phyloP scores from a whole-genome alignment of 495 filamentous ascomycete genomes.

The Podospora fimiseda region DNA sequence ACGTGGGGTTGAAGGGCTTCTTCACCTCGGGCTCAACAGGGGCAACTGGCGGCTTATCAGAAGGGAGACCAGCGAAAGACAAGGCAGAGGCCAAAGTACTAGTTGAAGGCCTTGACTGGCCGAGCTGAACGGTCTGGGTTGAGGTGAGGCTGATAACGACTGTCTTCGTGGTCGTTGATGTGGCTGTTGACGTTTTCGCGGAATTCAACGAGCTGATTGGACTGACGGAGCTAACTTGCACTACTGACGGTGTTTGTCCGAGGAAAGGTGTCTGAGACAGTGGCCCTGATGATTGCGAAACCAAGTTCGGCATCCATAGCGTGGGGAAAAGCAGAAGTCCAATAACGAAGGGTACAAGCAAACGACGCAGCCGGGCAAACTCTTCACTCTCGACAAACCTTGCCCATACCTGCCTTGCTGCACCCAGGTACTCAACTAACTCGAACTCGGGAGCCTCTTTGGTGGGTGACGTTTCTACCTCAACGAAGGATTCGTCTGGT shows the following conservation, averaged over 20 bases:
- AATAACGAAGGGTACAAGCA: slow-evolving; percentile 14
- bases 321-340: slow-evolving; percentile 9
- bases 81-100: slow-evolving; percentile 33
- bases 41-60: slow-evolving; percentile 27
- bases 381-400: slow-evolving; percentile 3
- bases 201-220: slow-evolving; percentile 4
- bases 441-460: not conserved
- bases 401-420: not conserved
- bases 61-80: slow-evolving; percentile 34
- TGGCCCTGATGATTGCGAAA: not conserved
- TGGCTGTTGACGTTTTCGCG: slow-evolving; percentile 17
- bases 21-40: slow-evolving; percentile 16
- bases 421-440: not conserved
- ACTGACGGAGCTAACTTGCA: slow-evolving; percentile 8
- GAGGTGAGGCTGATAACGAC: slow-evolving; percentile 35
- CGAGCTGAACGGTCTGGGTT: slow-evolving; percentile 28
- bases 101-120: slow-evolving; percentile 32
- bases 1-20: slow-evolving; percentile 3
- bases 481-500: slow-evolving; percentile 8
- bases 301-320: slow-evolving; percentile 3
- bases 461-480: not conserved
- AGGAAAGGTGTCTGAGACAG: not conserved
- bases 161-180: slow-evolving; percentile 23
- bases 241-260: not conserved
- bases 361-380: not conserved